phyloP scores from a whole-genome alignment of 495 filamentous ascomycete genomes.

The Daldinia grandis region DNA sequence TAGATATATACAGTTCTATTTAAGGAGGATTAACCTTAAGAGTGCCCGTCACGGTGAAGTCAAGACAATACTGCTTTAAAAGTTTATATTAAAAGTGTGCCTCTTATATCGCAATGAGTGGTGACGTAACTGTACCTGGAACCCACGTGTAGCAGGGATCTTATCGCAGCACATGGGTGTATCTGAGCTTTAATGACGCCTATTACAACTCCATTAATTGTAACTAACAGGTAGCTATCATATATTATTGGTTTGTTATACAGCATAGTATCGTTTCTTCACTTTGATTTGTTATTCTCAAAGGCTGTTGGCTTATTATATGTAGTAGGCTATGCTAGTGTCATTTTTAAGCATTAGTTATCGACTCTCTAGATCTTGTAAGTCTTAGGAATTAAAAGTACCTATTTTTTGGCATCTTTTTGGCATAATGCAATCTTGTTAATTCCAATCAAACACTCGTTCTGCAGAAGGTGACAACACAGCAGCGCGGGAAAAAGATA shows the following conservation, averaged over 20 bases:
- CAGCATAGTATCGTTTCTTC: too few species aligned
- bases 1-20: neutral
- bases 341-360: too few species aligned
- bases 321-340: too few species aligned
- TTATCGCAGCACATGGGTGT: neutral
- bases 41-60: constrained; percentile 21
- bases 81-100: constrained; percentile 10
- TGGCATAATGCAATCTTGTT: too few species aligned
- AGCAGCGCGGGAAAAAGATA: too few species aligned
- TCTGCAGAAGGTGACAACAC: too few species aligned
- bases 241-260: neutral
- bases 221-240: neutral
- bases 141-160: constrained; percentile 20
- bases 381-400: too few species aligned
- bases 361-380: too few species aligned
- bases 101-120: constrained; percentile 15
- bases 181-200: neutral
- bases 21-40: neutral
- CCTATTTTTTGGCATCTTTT: too few species aligned
- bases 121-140: constrained; percentile 36
- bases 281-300: too few species aligned
- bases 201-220: neutral
- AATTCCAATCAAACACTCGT: too few species aligned
- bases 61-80: constrained; percentile 4
- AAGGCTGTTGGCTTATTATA: too few species aligned